These are phyloP conservation scores for Adenanthera pavonina DNA, from an alignment of 306 rosid species.

Conservation along the genomic window DNA sequence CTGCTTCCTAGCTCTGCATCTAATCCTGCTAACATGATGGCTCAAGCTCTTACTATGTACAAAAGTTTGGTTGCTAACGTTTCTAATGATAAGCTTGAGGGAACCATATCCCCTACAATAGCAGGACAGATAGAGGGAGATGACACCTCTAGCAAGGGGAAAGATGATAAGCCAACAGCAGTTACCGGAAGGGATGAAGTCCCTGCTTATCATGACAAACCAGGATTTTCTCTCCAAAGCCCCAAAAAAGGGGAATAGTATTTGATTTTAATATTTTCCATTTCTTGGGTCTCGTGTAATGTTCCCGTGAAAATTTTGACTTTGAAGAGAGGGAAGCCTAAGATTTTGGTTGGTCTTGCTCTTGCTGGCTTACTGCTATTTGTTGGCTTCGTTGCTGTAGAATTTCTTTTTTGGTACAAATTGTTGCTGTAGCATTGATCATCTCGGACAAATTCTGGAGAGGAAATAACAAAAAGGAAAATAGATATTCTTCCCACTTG, in stretches of 20 bases:
- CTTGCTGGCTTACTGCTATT: not conserved
- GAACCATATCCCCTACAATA: slow-evolving; percentile 39
- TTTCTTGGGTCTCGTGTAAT: slow-evolving; percentile 16
- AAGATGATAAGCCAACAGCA: slow-evolving; percentile 32
- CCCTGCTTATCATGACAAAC: slow-evolving; percentile 39
- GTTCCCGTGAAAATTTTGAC: slow-evolving; percentile 24
- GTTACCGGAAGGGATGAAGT: slow-evolving; percentile 24
- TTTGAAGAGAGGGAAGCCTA: slow-evolving; percentile 14
- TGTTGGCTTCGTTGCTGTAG: not conserved
- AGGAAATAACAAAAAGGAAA: not conserved
- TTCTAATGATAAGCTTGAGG: slow-evolving; percentile 42
- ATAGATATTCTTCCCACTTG: not conserved
- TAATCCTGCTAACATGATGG: slow-evolving; percentile 91
- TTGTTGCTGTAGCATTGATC: slow-evolving; percentile 20
- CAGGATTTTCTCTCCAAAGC: slow-evolving; percentile 74
- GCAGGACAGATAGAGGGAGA: slow-evolving; percentile 41
- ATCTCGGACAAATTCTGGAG: slow-evolving; percentile 10
- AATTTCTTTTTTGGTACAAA: too few species aligned
- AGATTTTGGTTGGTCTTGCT: slow-evolving; percentile 25
- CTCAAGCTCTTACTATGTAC: slow-evolving; percentile 89
- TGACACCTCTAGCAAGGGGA: slow-evolving; percentile 46
- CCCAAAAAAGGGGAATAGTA: slow-evolving; percentile 48
- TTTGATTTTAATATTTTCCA: slow-evolving; percentile 21
- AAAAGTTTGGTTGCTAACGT: slow-evolving; percentile 74
- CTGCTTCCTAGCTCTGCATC: slow-evolving; percentile 91